Evolutionary conservation across 345 rosid genomes (phyloP).

Genomic region (Lenwebbia sp.): DNA sequence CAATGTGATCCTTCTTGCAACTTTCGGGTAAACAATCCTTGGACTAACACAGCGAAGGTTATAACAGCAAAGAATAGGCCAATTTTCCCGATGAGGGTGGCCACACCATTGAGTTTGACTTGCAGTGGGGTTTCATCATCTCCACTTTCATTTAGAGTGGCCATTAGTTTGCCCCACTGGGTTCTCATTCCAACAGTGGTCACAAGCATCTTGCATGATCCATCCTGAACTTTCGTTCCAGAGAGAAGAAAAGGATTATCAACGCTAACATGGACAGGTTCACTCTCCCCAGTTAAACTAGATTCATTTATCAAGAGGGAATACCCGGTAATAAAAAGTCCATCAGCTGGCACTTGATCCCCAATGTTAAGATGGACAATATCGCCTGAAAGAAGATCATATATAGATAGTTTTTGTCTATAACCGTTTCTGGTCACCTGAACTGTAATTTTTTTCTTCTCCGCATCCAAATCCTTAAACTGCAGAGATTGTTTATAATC

Average conservation of each 20-base stretch:
- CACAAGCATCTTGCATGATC: constrained; percentile 76
- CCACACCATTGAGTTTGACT: constrained; percentile 72
- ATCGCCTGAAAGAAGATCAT: constrained; percentile 73
- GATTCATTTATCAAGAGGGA: constrained; percentile 60
- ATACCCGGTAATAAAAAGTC: constrained; percentile 48
- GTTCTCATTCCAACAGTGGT: constrained; percentile 91
- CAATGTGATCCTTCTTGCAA: constrained; percentile 38
- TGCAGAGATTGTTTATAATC: constrained; percentile 61
- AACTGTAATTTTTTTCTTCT: constrained; percentile 47
- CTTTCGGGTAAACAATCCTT: constrained; percentile 53
- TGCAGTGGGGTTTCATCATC: constrained; percentile 88
- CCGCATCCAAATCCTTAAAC: constrained; percentile 59
- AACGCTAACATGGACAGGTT: constrained; percentile 29
- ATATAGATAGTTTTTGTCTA: constrained; percentile 47
- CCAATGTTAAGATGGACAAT: constrained; percentile 63
- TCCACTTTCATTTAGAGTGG: constrained; percentile 63
- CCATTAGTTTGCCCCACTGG: constrained; percentile 83
- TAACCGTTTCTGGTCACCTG: constrained; percentile 51
- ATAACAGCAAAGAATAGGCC: constrained; percentile 72
- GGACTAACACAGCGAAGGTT: constrained; percentile 65
- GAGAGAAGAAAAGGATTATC: constrained; percentile 58
- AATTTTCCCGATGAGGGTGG: constrained; percentile 67
- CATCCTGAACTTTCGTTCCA: constrained; percentile 70
- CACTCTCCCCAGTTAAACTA: constrained; percentile 66
- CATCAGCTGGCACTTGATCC: constrained; percentile 78